Percentiles rank a stretch among this genome's conserved stretches.
Evolutionary conservation across 768 basidiomycete genomes (phyloP).

Genomic region (Hygrophoropsis aurantiaca): DNA sequence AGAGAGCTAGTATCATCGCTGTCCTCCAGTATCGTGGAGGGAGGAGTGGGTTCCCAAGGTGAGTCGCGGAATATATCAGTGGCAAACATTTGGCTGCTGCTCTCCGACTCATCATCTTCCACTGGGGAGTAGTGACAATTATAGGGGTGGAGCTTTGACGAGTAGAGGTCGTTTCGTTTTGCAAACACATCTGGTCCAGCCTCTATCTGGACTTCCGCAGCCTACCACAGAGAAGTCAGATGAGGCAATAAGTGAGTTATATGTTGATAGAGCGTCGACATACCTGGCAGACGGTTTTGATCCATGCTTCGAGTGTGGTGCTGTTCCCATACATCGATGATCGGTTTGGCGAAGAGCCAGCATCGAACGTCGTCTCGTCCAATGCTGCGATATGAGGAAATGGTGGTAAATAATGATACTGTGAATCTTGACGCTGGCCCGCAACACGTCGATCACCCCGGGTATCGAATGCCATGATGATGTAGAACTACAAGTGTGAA

Average conservation of each 20-base stretch:
- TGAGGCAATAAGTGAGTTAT: neutral
- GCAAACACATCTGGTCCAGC: constrained; percentile 3
- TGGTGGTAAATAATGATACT: constrained; percentile 10
- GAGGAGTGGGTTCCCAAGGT: constrained; percentile 18
- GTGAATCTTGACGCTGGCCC: constrained; percentile 20
- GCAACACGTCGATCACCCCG: constrained; percentile 20
- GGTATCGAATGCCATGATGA: constrained; percentile 18
- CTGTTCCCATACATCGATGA: constrained; percentile 23
- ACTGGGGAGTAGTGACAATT: constrained; percentile 18
- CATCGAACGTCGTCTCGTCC: neutral
- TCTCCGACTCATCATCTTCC: constrained; percentile 20
- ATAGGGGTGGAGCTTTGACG: constrained; percentile 18
- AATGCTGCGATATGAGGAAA: constrained; percentile 14
- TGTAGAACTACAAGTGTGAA: constrained; percentile 7
- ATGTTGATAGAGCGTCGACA: constrained; percentile 3
- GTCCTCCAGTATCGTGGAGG: constrained; percentile 13
- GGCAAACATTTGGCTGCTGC: constrained; percentile 13
- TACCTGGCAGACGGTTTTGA: constrained; percentile 22
- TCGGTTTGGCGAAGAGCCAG: constrained; percentile 9
- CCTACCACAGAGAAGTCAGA: neutral
- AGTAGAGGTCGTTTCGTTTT: constrained; percentile 4
- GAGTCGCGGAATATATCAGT: constrained; percentile 14
- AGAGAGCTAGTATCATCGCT: constrained; percentile 20
- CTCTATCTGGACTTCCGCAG: constrained; percentile 13
- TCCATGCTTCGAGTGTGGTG: constrained; percentile 26